Conservation (phyloP, 2,329 filamentous ascomycete genomes). For the Microsporum canis region DNA sequence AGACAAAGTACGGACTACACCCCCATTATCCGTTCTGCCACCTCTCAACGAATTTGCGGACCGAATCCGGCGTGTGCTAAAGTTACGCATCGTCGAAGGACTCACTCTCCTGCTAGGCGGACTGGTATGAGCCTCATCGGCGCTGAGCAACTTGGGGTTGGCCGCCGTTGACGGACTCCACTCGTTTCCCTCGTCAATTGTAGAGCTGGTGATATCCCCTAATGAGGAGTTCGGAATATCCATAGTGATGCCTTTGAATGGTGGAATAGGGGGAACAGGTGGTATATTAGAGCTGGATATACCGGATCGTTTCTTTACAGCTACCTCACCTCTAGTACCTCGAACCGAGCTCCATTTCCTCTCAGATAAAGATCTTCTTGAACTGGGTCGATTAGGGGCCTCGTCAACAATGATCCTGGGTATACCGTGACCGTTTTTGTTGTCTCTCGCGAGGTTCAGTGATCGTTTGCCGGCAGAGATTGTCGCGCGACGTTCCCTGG, state of each 20-base stretch:
- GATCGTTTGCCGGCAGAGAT: slow-evolving; percentile 16
- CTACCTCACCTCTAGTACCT: slow-evolving; percentile 24
- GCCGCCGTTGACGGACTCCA: slow-evolving; percentile 11
- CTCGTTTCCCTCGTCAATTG: slow-evolving; percentile 25
- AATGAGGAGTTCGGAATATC: slow-evolving; percentile 45
- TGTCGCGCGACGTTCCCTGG: slow-evolving; percentile 3
- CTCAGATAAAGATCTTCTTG: slow-evolving; percentile 30
- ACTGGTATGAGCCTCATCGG: neutral
- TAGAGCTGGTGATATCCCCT: slow-evolving; percentile 41
- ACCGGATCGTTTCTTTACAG: slow-evolving; percentile 10
- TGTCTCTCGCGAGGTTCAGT: slow-evolving; percentile 19
- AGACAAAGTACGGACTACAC: slow-evolving; percentile 44
- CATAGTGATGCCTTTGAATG: slow-evolving; percentile 42
- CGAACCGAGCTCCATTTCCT: slow-evolving; percentile 32
- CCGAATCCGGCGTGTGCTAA: slow-evolving; percentile 20
- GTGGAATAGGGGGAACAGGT: slow-evolving; percentile 14
- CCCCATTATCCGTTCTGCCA: slow-evolving; percentile 25
- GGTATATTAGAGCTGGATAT: slow-evolving; percentile 17
- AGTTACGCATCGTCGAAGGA: slow-evolving; percentile 13
- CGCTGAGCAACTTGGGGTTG: slow-evolving; percentile 5
- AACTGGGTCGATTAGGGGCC: slow-evolving; percentile 25
- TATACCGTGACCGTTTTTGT: slow-evolving; percentile 20
- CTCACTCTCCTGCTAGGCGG: slow-evolving; percentile 12
- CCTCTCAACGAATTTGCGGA: slow-evolving; percentile 29
- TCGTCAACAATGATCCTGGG: slow-evolving; percentile 34